Evolutionary conservation across 2,329 filamentous ascomycete genomes (phyloP).

Genomic region (Coniosporium tulheliwenetii): DNA sequence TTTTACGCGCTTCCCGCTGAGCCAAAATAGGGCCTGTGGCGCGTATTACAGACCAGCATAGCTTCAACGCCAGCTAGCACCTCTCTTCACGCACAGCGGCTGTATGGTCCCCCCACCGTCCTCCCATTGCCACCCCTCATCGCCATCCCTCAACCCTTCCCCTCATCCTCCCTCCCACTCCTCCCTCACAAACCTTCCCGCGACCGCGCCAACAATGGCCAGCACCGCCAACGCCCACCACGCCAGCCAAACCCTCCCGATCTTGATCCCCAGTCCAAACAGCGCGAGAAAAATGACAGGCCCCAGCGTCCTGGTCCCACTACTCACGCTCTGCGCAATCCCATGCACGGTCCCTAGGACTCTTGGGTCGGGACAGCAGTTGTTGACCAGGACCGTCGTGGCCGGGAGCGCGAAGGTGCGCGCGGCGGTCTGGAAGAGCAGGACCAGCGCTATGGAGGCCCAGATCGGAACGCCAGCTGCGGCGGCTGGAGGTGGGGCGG

Average conservation of each 20-base stretch:
- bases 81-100: no score
- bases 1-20: no score
- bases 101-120: no score
- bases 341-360: conserved; percentile 45
- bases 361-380: conserved; percentile 36
- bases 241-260: conserved; percentile 38
- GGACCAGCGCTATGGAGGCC: conserved; percentile 23
- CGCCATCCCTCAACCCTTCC: conserved; percentile 15
- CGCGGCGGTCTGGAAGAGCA: conserved; percentile 28
- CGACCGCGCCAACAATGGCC: conserved; percentile 39
- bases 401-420: conserved; percentile 39
- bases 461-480: conserved; percentile 25
- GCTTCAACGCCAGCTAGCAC: no score
- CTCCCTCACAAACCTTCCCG: conserved; percentile 47
- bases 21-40: no score
- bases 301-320: conserved; percentile 38
- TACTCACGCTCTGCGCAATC: conserved; percentile 39
- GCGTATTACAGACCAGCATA: no score
- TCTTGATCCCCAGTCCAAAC: conserved; percentile 35
- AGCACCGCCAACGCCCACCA: conserved; percentile 43
- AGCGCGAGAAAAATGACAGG: conserved; percentile 39
- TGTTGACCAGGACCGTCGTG: conserved; percentile 44
- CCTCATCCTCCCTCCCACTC: conserved; percentile 45
- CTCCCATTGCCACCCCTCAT: no score
- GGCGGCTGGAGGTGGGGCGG: conserved; percentile 19